A percentile compares a stretch with the other conserved stretches of the same genome.
phyloP scores from a whole-genome alignment of 2,329 filamentous ascomycete genomes.

The Lithohypha guttulata region DNA sequence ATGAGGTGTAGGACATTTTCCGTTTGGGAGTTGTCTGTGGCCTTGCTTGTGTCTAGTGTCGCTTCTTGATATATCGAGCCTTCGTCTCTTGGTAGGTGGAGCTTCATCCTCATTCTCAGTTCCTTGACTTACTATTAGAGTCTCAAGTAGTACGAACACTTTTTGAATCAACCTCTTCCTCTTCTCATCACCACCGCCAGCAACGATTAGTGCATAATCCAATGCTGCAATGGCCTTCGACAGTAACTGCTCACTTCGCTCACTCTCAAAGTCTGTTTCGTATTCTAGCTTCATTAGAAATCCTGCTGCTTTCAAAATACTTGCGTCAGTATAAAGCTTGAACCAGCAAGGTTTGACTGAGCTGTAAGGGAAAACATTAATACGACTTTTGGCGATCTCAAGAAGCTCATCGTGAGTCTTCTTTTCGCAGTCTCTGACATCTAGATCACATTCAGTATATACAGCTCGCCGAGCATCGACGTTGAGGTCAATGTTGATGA shows the following conservation, averaged over 20 bases:
- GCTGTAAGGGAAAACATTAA: slow-evolving; percentile 47
- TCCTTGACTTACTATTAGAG: slow-evolving; percentile 1
- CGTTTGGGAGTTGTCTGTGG: slow-evolving; percentile 8
- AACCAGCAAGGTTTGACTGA: slow-evolving; percentile 47
- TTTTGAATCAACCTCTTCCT: slow-evolving; percentile 38
- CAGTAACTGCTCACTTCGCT: slow-evolving; percentile 33
- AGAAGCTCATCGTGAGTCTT: slow-evolving; percentile 29
- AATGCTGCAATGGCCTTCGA: slow-evolving; percentile 53
- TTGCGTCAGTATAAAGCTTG: slow-evolving; percentile 47
- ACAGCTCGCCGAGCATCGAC: too few relatives aligned
- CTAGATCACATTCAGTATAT: too few relatives aligned
- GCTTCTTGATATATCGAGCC: slow-evolving; percentile 5
- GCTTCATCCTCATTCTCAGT: slow-evolving; percentile 3
- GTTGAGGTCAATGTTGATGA: too few relatives aligned
- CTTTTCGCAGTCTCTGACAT: too few relatives aligned
- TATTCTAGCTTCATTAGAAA: slow-evolving; percentile 21
- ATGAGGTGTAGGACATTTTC: slow-evolving; percentile 23
- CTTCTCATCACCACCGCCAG: slow-evolving; percentile 46
- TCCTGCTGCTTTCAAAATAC: slow-evolving; percentile 36
- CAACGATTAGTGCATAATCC: slow-evolving; percentile 66
- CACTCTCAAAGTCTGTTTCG: neutral
- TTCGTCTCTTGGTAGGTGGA: slow-evolving; percentile 10
- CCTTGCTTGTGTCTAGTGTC: neutral
- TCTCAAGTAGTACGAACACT: slow-evolving; percentile 24
- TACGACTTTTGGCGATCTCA: slow-evolving; percentile 40